Conservation (phyloP, 139 green algal species). For the Marvania coccoides region DNA sequence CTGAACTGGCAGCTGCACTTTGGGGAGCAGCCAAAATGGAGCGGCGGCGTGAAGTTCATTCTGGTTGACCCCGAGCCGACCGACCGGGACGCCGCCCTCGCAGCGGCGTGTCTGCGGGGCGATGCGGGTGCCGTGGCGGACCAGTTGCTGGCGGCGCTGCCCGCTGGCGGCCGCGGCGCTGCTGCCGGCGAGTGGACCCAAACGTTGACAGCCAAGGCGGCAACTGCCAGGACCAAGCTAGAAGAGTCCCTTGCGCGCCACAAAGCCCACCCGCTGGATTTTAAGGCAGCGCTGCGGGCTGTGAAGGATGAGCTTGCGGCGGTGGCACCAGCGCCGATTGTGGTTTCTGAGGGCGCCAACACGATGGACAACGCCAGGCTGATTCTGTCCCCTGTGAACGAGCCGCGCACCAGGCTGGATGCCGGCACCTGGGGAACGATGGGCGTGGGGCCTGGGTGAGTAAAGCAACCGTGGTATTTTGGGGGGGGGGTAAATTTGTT, state of each 20-base stretch:
- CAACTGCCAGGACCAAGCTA: conserved; percentile 30
- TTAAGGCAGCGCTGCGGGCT: conserved; percentile 40
- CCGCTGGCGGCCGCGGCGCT: neutral
- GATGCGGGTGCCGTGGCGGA: conserved; percentile 36
- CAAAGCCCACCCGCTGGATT: conserved; percentile 48
- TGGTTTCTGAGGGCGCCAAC: conserved; percentile 71
- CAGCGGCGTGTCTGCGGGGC: conserved; percentile 31
- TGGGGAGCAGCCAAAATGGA: conserved; percentile 61
- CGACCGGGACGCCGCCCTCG: conserved; percentile 29
- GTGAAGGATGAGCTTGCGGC: conserved; percentile 37
- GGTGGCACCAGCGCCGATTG: conserved; percentile 31
- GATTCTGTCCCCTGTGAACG: conserved; percentile 35
- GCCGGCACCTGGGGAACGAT: conserved; percentile 81
- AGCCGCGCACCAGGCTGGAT: conserved; percentile 60
- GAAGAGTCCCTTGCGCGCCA: neutral
- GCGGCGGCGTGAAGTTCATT: conserved; percentile 50
- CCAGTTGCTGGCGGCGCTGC: conserved; percentile 28
- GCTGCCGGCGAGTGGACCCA: conserved; percentile 1
- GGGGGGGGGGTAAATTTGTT: too few relatives aligned
- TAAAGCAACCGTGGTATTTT: too few relatives aligned
- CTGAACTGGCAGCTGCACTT: conserved; percentile 85
- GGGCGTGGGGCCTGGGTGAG: conserved; percentile 69
- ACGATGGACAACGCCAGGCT: conserved; percentile 73
- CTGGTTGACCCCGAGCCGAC: conserved; percentile 47
- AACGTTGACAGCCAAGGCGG: conserved; percentile 12